phyloP scores from a whole-genome alignment of 2,329 filamentous ascomycete species.

The Fusarium musae region DNA sequence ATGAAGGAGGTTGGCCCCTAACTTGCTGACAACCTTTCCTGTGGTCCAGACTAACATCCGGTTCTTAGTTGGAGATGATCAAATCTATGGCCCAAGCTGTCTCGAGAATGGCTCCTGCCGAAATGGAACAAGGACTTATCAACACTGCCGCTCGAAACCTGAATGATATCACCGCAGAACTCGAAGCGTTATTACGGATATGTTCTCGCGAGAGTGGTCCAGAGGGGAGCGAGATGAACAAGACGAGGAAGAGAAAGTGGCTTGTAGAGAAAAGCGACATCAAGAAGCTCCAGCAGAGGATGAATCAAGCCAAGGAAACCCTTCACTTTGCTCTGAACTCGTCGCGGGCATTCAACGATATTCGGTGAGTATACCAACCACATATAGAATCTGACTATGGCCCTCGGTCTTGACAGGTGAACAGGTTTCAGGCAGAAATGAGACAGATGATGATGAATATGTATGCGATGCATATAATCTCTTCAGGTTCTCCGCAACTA shows the following conservation, averaged over 20 bases:
- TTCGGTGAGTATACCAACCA: background rate
- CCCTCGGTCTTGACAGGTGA: background rate
- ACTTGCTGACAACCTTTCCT: rapidly evolving
- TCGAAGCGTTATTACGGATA: background rate
- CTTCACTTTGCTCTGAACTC: slow-evolving; percentile 12
- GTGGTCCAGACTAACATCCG: background rate
- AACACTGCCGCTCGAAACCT: background rate
- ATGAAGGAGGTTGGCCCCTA: slow-evolving; percentile 1
- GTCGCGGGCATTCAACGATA: background rate
- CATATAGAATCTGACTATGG: rapidly evolving
- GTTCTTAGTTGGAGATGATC: background rate
- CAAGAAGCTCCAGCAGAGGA: slow-evolving; percentile 11
- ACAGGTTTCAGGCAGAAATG: slow-evolving; percentile 5
- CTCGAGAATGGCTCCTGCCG: background rate
- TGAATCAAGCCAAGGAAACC: background rate
- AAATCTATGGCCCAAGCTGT: background rate
- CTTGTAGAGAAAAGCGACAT: slow-evolving; percentile 4
- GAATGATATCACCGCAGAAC: background rate
- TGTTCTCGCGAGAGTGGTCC: background rate
- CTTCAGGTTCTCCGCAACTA: rapidly evolving
- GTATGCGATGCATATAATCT: background rate
- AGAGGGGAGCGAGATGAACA: background rate
- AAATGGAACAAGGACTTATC: background rate
- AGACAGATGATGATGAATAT: background rate
- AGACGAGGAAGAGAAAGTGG: slow-evolving; percentile 16